Evolutionary conservation across 305 asterid genomes (phyloP), one percentile per base, ranked within the genome.

Genomic region (Euphrasia arctica): DNA sequence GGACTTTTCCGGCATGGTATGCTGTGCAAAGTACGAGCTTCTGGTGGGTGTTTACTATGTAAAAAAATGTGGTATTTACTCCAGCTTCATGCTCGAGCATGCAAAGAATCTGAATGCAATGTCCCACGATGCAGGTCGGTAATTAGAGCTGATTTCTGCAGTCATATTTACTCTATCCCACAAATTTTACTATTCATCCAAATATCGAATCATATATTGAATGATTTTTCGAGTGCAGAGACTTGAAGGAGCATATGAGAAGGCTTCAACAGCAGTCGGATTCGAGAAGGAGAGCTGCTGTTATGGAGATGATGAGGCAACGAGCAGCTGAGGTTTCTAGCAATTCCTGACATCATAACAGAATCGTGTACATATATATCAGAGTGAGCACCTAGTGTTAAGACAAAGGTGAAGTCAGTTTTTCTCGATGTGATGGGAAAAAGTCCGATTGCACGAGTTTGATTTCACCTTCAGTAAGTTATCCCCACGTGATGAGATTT

Each of bases 91-190:
- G 86, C 98, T 41, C 94, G 97, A 58, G 91, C 97, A 29, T 95
- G 99, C 88, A 95, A 85, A 76, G 98, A 84, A 78, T 82, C 97
- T 13, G 72, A 83, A 68, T 91, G 99, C 83, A 75, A 54, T 72
- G 99, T 95, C 27, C 99, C 99, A 0, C 95, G 99, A 25, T 95
- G 99, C 99, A 91, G 95, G 99, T 94, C 39, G 25, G 89, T n/a
- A n/a, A n/a, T n/a, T n/a, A n/a, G 65, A 28, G 4, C 15, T 25
- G 36, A 54, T 54, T 54, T 25, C 13, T 45, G 51, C 12, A 9
- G 54, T 11, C 54, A 4, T 49, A 14, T n/a, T n/a, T n/a, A n/a
- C n/a, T n/a, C 15, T n/a, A 4, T n/a, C 7, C n/a, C 18, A 14
- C 28, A 50, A 50, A 50, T 36, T 39, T 39, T 39, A 50, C 5